Base-by-base conservation (phyloP, 768 basidiomycete genomes). In the Lentinula sp. region DNA sequence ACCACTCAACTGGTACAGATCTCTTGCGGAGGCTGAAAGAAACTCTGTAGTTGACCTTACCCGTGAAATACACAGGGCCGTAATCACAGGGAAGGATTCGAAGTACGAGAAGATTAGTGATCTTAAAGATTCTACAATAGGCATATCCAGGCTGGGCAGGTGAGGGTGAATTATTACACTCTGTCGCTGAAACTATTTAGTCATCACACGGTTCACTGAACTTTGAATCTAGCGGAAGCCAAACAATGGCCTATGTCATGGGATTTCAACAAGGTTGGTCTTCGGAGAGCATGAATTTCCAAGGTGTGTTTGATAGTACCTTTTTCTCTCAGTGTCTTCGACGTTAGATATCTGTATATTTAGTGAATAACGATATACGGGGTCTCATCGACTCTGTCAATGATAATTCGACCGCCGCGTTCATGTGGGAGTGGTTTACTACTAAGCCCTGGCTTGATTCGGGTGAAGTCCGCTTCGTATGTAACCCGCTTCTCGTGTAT, bases 241-340 rank as follows among this genome's bases (percentile, higher is more conserved):
- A 95, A 70, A 93, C 92, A 1, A 98, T 98, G 95, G 95, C 94
- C 3, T 91, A 88, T 65, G 93, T 97, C 28, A 91, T 97, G 90
- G 92, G 92, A 4, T 74, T 91, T 36, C 88, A 95, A 64, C 85
- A 96, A 69, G 86, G 87, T 15, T 97, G 95, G 95, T 76, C 66
- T 71, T 83, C 72, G 1, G 77, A 82, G 43, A 68, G 81, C 20
- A 71, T 93, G 64, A 78, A 82, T 67, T 96, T 93, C 71, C 79
- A 89, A 78, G 83, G 94, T 88, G 61, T 45, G 74, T 8, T 49
- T 60, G 20, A 23, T 10, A 50, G 6, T 28, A 4, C 43, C 20
- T 39, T 8, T 42, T 32, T 23, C 28, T 35, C 23, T n/a, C 37
- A 15, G 59, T 15, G 32, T 57, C 43, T 42, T 28, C 23, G 41